phyloP scores from a whole-genome alignment of 2,329 filamentous ascomycete species.

The Pseudogymnoascus sp. region DNA sequence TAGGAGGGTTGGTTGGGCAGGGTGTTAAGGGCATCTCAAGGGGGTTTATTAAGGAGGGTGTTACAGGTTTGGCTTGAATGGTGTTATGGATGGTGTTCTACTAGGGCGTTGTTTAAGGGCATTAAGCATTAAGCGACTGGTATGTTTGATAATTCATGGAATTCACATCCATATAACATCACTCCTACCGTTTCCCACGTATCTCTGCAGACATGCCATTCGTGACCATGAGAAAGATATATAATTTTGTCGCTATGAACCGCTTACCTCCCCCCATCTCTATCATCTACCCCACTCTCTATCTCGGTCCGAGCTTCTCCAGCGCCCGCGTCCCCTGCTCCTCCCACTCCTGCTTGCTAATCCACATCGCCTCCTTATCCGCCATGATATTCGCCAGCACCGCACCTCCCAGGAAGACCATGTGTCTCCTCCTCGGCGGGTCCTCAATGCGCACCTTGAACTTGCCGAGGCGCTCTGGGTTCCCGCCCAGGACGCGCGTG shows the following conservation, averaged over 20 bases:
- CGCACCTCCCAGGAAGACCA: slow-evolving; percentile 98
- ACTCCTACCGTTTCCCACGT: neutral
- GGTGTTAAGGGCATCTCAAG: neutral
- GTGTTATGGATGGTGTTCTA: neutral
- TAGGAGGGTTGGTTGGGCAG: neutral
- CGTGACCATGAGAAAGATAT: slow-evolving; percentile 2
- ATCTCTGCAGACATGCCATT: neutral
- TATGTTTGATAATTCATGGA: neutral
- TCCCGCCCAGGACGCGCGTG: slow-evolving; percentile 78
- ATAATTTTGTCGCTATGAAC: slow-evolving; percentile 7
- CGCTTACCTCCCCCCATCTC: neutral
- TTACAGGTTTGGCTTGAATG: neutral
- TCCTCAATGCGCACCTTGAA: slow-evolving; percentile 99
- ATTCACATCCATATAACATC: neutral
- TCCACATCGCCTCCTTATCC: slow-evolving; percentile 99
- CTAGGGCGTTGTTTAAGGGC: neutral
- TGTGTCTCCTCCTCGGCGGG: slow-evolving; percentile 88
- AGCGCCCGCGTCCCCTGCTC: slow-evolving; percentile 79
- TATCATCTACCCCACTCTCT: slow-evolving; percentile 18
- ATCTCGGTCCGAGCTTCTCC: slow-evolving; percentile 90
- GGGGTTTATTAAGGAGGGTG: neutral
- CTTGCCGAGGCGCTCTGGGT: slow-evolving; percentile 91
- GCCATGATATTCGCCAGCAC: slow-evolving; percentile 98
- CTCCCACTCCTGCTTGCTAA: slow-evolving; percentile 92
- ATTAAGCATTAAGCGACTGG: neutral